phyloP scores from a whole-genome alignment of 1,139 yeast species.

The Saccharomyces pastorianus region DNA sequence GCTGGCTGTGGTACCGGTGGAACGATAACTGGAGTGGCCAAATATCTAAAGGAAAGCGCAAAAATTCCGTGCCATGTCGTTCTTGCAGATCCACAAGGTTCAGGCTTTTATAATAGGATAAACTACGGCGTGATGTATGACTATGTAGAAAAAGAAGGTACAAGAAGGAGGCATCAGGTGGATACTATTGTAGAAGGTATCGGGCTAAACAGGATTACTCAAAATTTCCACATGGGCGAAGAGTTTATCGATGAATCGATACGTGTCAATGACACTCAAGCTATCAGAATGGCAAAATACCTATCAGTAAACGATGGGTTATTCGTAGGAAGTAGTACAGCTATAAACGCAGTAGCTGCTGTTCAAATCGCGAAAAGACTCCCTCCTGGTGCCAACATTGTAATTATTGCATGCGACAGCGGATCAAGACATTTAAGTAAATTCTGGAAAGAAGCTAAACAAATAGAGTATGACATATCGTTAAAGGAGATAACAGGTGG shows the following conservation, averaged over 20 bases:
- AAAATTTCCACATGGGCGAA: conserved; percentile 70
- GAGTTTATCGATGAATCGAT: conserved; percentile 66
- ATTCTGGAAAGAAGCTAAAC: conserved; percentile 71
- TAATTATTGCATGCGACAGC: conserved; percentile 87
- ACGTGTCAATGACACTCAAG: conserved; percentile 70
- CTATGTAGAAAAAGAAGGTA: conserved; percentile 80
- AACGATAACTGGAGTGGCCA: conserved; percentile 59
- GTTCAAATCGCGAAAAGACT: conserved; percentile 51
- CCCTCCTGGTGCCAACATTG: conserved; percentile 62
- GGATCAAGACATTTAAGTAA: conserved; percentile 86
- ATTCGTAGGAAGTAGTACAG: conserved; percentile 86
- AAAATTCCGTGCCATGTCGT: conserved; percentile 39
- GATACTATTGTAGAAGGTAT: conserved; percentile 93
- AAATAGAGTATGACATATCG: conserved; percentile 26
- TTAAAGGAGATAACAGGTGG: conserved; percentile 25
- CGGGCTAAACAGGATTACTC: conserved; percentile 79
- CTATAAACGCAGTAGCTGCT: conserved; percentile 90
- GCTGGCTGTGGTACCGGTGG: conserved; percentile 66
- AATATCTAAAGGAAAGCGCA: conserved; percentile 50
- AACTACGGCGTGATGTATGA: conserved; percentile 93
- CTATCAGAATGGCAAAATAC: conserved; percentile 79
- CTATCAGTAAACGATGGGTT: conserved; percentile 78
- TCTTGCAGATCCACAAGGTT: conserved; percentile 93
- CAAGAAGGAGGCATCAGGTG: conserved; percentile 89
- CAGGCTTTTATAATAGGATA: conserved; percentile 78